Evolutionary conservation across 805 yeast genomes (phyloP), one percentile per base, ranked within the genome.

Genomic region (Candida multigemmis): DNA sequence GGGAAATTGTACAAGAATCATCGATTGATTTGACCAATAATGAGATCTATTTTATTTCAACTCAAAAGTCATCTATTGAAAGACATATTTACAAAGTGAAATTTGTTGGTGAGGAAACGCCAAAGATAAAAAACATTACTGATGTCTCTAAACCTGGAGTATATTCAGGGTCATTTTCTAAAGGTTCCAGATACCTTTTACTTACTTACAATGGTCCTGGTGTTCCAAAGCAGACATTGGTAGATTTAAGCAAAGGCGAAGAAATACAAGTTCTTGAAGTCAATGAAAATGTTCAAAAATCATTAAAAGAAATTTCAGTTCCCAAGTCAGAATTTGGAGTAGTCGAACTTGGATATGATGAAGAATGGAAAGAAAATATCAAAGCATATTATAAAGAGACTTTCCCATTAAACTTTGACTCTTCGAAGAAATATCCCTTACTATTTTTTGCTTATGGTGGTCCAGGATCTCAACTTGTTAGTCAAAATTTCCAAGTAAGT

Each of bases 391-490:
- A 73, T 16, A 65, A 74, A 32, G 96, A 87, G 50, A 78, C 84
- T 4, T 58, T 77, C 23, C 97, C 97, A 1, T 67, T 77, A 22
- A 57, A 66, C 37, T 91, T 91, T 47, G 68, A 82, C 41, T 58
- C 64, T 8, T 42, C 54, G 6, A 59, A 65, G 41, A 65, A 77
- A 48, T 86, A 89, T 48, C 97, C 97, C 0, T 75, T 91, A 0
- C 62, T 91, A 32, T 89, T 91, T 48, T 86, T 68, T 47, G 86
- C 86, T 4, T 91, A 91, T 46, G 96, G 96, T 13, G 98, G 98
- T 0, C 98, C 98, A 6, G 91, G 86, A 19, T 81, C 94, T 5
- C 97, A 91, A 51, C 62, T 71, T 28, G 96, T 89, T 5, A 58
- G 65, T 22, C 74, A 80, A 35, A 46, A 58, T 9, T 85, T 74